Evolutionary conservation across 441 rosid genomes (phyloP), one percentile per base, ranked within the genome.

Genomic region (Geranium incanum): DNA sequence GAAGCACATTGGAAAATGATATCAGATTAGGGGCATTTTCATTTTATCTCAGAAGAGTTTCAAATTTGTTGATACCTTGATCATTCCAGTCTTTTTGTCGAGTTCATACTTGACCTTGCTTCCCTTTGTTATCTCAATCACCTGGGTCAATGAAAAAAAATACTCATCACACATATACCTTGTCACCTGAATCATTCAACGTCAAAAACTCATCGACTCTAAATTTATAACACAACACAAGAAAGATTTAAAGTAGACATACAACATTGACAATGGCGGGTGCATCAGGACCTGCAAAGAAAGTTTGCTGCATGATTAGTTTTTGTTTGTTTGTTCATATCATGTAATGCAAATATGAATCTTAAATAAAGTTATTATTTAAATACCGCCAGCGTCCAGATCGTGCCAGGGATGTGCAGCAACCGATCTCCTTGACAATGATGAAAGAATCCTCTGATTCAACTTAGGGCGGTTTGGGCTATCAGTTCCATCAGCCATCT

Each of bases 401-500:
- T 89, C 93, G 75, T 95, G 97, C 99, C 97, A 95, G 28, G 99
- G 97, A 84, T 92, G 97, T 68, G 97, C 96, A 78, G 97, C 96
- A 52, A 88, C 78, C 18, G 94, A 84, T 85, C 96, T 81, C 59
- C 82, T 75, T 1, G 93, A 81, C 84, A 95, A 83, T 15, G 97
- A 90, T 19, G 95, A 83, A 72, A 92, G 86, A 67, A 90, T 95
- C 76, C 97, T 87, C 69, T 88, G 91, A 66, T 88, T 93, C 59
- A 92, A 84, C 52, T 28, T 72, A 39, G 68, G 78, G 66, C 33
- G 23, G 3, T 73, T 71, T 37, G 72, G 75, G 80, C 81, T 84
- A 68, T 75, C 86, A 7, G 45, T 78, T 45, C 57, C 68, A 38
- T 76, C 83, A 71, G 85, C 87, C 97, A 93, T 90, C 5, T 36